These are phyloP conservation scores for Trypethelium eluteriae DNA, from an alignment of 495 filamentous ascomycete species.

Conservation along the genomic window DNA sequence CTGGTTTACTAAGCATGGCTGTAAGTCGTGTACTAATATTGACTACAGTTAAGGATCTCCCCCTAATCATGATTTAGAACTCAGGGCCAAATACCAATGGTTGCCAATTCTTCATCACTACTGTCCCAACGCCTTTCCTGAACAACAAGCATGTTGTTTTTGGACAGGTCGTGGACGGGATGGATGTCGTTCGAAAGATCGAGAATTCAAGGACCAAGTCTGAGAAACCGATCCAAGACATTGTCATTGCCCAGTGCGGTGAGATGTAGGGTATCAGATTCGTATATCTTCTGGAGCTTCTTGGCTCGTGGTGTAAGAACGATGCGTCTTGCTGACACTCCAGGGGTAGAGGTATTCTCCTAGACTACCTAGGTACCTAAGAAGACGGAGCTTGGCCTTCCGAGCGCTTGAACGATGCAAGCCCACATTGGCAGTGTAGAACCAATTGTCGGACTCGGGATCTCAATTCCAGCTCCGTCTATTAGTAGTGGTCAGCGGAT, in stretches of 20 bases:
- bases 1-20: constrained; percentile 87
- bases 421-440: too few relatives aligned
- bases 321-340: too few relatives aligned
- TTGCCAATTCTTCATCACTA: constrained; percentile 95
- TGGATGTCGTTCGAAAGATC: constrained; percentile 83
- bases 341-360: too few relatives aligned
- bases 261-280: constrained; percentile 31
- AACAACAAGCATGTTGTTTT: constrained; percentile 95
- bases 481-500: too few relatives aligned
- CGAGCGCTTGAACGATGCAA: too few relatives aligned
- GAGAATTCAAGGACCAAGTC: constrained; percentile 68
- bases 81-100: constrained; percentile 91
- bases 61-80: constrained; percentile 50
- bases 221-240: constrained; percentile 78
- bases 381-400: too few relatives aligned
- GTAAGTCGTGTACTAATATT: constrained; percentile 45
- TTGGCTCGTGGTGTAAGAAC: too few relatives aligned
- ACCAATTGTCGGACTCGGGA: too few relatives aligned
- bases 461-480: too few relatives aligned
- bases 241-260: constrained; percentile 78
- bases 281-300: too few relatives aligned
- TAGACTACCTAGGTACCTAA: too few relatives aligned
- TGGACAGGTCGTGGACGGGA: constrained; percentile 79
- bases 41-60: constrained; percentile 8
- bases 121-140: constrained; percentile 75